These are phyloP conservation scores for Lupinus albus DNA, from an alignment of 306 rosid species.

Conservation along the genomic window DNA sequence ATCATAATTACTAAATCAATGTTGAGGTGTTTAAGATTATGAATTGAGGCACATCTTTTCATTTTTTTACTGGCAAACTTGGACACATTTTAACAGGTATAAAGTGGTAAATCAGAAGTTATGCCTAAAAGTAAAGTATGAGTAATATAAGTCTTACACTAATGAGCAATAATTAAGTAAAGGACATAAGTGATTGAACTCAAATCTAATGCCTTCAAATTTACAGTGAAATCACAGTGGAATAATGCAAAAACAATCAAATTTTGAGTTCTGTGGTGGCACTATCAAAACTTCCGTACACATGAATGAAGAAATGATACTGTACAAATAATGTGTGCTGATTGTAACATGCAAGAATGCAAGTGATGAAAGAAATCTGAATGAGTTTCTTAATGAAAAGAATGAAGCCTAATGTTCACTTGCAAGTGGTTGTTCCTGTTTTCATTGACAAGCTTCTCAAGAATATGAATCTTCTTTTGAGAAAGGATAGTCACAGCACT, in stretches of 20 bases:
- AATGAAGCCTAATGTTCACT: constrained; percentile 57
- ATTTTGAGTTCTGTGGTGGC: constrained; percentile 50
- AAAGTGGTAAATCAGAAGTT: not conserved
- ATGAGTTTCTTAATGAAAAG: constrained; percentile 70
- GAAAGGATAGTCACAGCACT: constrained; percentile 52
- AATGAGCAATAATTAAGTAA: too few relatives aligned
- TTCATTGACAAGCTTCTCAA: constrained; percentile 34
- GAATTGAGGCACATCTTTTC: not conserved
- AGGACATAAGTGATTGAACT: too few relatives aligned
- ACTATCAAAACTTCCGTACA: constrained; percentile 96
- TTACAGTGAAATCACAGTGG: constrained; percentile 49
- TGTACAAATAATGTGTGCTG: constrained; percentile 84
- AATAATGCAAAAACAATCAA: constrained; percentile 48
- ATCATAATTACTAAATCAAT: not conserved
- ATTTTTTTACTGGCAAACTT: not conserved
- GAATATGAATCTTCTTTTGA: constrained; percentile 44
- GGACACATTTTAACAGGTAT: not conserved
- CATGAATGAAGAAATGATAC: constrained; percentile 94
- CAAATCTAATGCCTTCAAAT: too few relatives aligned
- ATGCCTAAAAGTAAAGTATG: not conserved
- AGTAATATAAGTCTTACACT: too few relatives aligned
- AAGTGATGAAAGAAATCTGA: constrained; percentile 57
- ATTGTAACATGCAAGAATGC: constrained; percentile 70
- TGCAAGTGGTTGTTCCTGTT: constrained; percentile 47
- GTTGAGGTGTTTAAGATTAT: not conserved